Percentiles rank a stretch among this genome's conserved stretches.
Conservation (phyloP, 1,284 basidiomycete genomes). For the Leccinum pachyderme region DNA sequence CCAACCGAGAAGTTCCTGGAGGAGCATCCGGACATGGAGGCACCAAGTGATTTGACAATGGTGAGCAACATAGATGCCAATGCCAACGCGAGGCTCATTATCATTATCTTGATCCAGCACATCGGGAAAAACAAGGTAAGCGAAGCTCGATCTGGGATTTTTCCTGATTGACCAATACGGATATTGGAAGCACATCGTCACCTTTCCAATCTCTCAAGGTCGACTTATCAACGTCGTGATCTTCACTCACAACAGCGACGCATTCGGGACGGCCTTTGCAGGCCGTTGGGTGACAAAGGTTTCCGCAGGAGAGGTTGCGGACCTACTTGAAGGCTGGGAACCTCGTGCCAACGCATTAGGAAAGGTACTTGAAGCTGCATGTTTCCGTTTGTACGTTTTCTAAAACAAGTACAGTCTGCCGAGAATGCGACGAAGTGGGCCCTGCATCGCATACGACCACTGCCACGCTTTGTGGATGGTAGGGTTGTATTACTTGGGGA, state of each 20-base stretch:
- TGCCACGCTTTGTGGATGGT: constrained; percentile 31
- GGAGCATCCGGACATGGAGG: constrained; percentile 35
- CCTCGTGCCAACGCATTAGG: constrained; percentile 39
- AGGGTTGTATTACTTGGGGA: constrained; percentile 37
- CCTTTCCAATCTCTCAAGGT: not conserved
- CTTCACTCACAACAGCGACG: constrained; percentile 32
- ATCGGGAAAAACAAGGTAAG: constrained; percentile 44
- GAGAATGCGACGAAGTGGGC: constrained; percentile 30
- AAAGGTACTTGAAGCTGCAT: constrained; percentile 29
- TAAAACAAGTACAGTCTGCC: constrained; percentile 13
- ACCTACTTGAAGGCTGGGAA: constrained; percentile 42
- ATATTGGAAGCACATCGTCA: not conserved
- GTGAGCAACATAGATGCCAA: constrained; percentile 25
- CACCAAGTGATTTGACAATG: constrained; percentile 32
- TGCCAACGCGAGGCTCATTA: not conserved
- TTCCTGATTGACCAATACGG: not conserved
- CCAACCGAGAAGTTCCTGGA: constrained; percentile 13
- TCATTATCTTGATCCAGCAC: constrained; percentile 33
- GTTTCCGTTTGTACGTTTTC: not conserved
- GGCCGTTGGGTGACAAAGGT: constrained; percentile 37
- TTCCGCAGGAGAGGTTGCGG: constrained; percentile 29
- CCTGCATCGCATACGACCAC: constrained; percentile 29
- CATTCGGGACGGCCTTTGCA: constrained; percentile 37
- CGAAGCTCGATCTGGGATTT: constrained; percentile 6
- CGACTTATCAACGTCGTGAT: constrained; percentile 43